These are phyloP conservation scores for Tricladium varicosporioides DNA, from an alignment of 2,329 filamentous ascomycete genomes.

Conservation along the genomic window DNA sequence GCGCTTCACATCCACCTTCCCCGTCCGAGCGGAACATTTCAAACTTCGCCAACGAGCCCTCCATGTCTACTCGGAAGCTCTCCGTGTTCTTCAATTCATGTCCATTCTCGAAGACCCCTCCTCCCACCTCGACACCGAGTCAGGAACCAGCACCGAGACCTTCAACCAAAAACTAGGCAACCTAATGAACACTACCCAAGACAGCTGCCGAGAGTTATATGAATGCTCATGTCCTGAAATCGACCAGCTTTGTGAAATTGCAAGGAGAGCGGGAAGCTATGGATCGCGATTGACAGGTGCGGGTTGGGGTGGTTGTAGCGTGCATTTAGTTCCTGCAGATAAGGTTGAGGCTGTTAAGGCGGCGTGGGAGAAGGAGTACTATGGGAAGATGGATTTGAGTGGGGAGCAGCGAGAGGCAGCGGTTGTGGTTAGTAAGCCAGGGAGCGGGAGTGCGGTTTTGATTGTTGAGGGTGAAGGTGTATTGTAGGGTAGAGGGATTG, in stretches of 20 bases:
- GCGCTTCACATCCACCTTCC: conserved; percentile 83
- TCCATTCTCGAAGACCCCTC: conserved; percentile 62
- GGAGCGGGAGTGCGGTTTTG: conserved; percentile 64
- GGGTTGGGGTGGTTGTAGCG: conserved; percentile 94
- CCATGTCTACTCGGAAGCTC: conserved; percentile 88
- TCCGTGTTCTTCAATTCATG: conserved; percentile 82
- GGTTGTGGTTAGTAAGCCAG: conserved; percentile 86
- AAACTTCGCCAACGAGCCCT: conserved; percentile 82
- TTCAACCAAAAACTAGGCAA: conserved; percentile 72
- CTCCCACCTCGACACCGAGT: conserved; percentile 31
- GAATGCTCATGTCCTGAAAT: conserved; percentile 91
- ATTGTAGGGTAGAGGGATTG: not conserved
- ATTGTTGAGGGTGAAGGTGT: conserved; percentile 32
- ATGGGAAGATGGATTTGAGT: conserved; percentile 61
- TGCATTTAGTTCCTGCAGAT: conserved; percentile 84
- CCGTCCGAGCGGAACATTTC: conserved; percentile 83
- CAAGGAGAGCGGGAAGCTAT: conserved; percentile 73
- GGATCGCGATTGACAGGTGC: conserved; percentile 88
- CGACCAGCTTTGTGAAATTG: conserved; percentile 83
- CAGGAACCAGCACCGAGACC: conserved; percentile 45
- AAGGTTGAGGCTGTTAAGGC: conserved; percentile 76
- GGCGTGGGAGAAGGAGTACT: conserved; percentile 81
- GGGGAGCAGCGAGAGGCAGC: conserved; percentile 74
- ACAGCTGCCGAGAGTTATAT: conserved; percentile 81
- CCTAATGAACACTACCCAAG: conserved; percentile 86